Evolutionary conservation across 1,284 basidiomycete genomes (phyloP).

Genomic region (Dichomitus squalens): DNA sequence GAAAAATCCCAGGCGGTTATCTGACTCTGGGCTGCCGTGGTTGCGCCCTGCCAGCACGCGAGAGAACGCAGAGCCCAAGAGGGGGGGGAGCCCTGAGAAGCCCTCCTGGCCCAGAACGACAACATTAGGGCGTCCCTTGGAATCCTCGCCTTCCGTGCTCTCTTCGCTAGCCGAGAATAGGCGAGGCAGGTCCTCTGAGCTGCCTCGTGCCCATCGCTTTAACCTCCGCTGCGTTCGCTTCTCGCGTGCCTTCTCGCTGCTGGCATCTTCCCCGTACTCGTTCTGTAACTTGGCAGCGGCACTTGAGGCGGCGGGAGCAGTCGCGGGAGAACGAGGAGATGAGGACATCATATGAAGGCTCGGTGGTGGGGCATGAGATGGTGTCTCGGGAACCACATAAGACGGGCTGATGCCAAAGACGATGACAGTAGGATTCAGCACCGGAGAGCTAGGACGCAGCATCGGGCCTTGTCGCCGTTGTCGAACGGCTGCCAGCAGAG

Average conservation of each 20-base stretch:
- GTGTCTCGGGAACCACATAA: constrained; percentile 48
- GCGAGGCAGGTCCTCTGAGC: constrained; percentile 62
- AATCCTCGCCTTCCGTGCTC: constrained; percentile 35
- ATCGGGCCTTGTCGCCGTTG: constrained; percentile 67
- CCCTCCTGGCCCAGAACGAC: constrained; percentile 50
- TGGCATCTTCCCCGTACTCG: constrained; percentile 67
- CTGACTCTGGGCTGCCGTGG: constrained; percentile 22
- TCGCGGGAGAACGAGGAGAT: constrained; percentile 33
- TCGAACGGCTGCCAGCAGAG: constrained; percentile 75
- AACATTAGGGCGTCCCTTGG: constrained; percentile 44
- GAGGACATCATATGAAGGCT: constrained; percentile 31
- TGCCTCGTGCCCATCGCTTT: constrained; percentile 69
- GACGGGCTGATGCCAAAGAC: constrained; percentile 84
- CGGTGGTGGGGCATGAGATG: constrained; percentile 27
- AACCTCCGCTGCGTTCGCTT: constrained; percentile 67
- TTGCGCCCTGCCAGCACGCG: constrained; percentile 18
- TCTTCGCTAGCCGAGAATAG: constrained; percentile 45
- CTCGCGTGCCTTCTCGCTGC: constrained; percentile 67
- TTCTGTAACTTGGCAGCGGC: constrained; percentile 28
- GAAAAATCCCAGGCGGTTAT: constrained; percentile 54
- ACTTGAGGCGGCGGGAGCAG: constrained; percentile 8
- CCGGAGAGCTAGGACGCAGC: constrained; percentile 55
- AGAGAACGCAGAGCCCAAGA: constrained; percentile 26
- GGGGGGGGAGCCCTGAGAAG: constrained; percentile 30
- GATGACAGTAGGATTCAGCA: constrained; percentile 73